Base-by-base conservation (phyloP, 2,329 filamentous ascomycete species). In the Nothophaeocryptopus gaeumannii region DNA sequence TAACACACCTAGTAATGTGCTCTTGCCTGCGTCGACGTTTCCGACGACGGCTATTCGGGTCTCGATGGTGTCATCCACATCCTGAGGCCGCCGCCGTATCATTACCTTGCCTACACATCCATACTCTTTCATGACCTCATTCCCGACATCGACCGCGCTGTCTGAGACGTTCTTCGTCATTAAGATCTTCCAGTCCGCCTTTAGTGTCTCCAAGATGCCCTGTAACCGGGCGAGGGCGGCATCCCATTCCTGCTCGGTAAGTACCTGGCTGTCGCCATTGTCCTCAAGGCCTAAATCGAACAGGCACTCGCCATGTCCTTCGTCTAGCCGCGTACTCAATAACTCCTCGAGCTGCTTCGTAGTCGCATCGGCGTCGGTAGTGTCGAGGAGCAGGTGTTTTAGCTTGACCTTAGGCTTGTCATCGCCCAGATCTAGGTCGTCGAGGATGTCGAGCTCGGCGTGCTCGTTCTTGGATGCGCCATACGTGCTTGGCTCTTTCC, bases 1-100 rank as follows among this genome's bases (percentile, higher is more conserved):
- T 5, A 99, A 77, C 1, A 99, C 93, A 37, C 93, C 93, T 2
- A 99, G 76, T 81, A 97, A 86, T 26, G 93, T 97, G 67, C 89
- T 95, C 73, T 99, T 99, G 0, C 93, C 93, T 8, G 93, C 93
- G 68, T 99, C 93, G 47, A 99, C 86, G 74, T 99, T 99, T 41
- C 93, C 93, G 7, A 99, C 93, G 0, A 99, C 93, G 1, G 92
- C 93, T 72, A 99, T 95, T 60, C 93, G 77, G 8, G 92, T 96
- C 77, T 99, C 93, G 54, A 96, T 96, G 20, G 95, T 88, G 50
- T 95, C 84, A 66, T 97, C 90, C 5, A 89, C 81, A 10, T 79
- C 85, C 14, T 78, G 74, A 2, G 91, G 89, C 15, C 81, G 74
- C 64, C 86, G 84, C 34, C 93, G 83, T 53, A 97, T 80, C 62